Evolutionary conservation across 495 filamentous ascomycete genomes (phyloP).

Genomic region (Pseudoneurospora amorphoporcata): DNA sequence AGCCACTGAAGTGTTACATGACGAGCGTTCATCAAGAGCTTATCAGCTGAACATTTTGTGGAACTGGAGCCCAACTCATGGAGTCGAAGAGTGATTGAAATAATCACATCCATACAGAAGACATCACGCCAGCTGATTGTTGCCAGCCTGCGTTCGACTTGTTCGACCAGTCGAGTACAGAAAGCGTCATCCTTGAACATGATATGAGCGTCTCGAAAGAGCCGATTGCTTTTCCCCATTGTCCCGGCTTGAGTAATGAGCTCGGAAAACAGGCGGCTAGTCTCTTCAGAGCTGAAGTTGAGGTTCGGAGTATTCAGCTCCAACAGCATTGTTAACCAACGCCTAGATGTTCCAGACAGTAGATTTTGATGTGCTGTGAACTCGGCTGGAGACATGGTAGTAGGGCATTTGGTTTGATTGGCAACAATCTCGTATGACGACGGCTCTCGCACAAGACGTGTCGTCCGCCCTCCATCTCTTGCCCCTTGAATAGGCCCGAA

Average conservation of each 20-base stretch:
- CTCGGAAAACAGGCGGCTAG: conserved; percentile 28
- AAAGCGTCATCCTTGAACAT: conserved; percentile 39
- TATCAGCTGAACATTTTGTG: not conserved
- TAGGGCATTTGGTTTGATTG: conserved; percentile 39
- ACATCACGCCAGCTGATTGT: conserved; percentile 46
- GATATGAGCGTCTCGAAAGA: conserved; percentile 31
- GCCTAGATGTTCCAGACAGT: conserved; percentile 29
- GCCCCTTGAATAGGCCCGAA: not conserved
- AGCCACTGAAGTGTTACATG: not conserved
- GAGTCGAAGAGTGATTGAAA: conserved; percentile 31
- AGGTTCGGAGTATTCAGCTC: conserved; percentile 45
- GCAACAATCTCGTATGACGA: conserved; percentile 48
- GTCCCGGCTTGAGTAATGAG: conserved; percentile 41
- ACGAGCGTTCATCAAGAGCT: not conserved
- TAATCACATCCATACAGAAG: conserved; percentile 37
- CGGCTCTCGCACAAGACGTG: conserved; percentile 19
- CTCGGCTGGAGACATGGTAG: conserved; percentile 35
- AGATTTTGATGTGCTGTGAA: conserved; percentile 42
- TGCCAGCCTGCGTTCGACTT: conserved; percentile 30
- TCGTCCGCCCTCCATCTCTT: not conserved
- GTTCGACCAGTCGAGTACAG: conserved; percentile 29
- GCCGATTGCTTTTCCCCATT: conserved; percentile 7
- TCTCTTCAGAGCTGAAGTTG: conserved; percentile 42
- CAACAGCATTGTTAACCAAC: conserved; percentile 39
- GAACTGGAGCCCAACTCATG: conserved; percentile 6